phyloP scores from a whole-genome alignment of 2,329 filamentous ascomycete genomes.

The Triangularia setosa region DNA sequence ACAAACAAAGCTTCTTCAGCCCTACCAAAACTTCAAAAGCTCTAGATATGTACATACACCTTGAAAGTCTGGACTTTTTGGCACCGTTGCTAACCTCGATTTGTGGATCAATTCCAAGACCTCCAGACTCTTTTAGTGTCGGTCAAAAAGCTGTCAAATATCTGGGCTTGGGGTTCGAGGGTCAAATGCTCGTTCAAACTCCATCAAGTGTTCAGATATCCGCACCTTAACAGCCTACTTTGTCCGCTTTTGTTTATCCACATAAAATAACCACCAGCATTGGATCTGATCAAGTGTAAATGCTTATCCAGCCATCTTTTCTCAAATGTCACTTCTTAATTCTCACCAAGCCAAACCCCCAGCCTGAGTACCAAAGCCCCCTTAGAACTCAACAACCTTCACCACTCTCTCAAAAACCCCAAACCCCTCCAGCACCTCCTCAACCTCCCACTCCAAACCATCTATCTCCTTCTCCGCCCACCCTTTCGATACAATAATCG shows the following conservation, averaged over 20 bases:
- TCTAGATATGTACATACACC: background rate
- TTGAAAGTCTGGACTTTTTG: background rate
- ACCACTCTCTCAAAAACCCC: background rate
- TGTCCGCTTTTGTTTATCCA: background rate
- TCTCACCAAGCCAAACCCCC: background rate
- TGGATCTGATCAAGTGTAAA: background rate
- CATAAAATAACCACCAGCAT: background rate
- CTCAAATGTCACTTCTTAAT: no score
- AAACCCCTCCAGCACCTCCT: background rate
- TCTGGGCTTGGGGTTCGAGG: background rate
- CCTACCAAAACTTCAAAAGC: background rate
- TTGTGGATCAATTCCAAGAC: background rate
- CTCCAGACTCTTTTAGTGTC: background rate
- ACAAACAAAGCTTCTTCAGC: background rate
- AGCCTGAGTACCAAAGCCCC: background rate
- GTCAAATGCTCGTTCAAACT: background rate
- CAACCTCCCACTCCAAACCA: background rate
- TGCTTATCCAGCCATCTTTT: background rate
- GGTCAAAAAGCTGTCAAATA: background rate
- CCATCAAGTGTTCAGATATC: background rate
- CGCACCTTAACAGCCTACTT: background rate
- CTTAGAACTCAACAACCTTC: background rate
- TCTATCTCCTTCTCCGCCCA: background rate
- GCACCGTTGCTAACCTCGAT: background rate
- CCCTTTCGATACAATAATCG: background rate